Evolutionary conservation across 179 eudicot genomes (phyloP), one percentile per base, ranked within the genome.

Genomic region (Patellifolia procumbens): DNA sequence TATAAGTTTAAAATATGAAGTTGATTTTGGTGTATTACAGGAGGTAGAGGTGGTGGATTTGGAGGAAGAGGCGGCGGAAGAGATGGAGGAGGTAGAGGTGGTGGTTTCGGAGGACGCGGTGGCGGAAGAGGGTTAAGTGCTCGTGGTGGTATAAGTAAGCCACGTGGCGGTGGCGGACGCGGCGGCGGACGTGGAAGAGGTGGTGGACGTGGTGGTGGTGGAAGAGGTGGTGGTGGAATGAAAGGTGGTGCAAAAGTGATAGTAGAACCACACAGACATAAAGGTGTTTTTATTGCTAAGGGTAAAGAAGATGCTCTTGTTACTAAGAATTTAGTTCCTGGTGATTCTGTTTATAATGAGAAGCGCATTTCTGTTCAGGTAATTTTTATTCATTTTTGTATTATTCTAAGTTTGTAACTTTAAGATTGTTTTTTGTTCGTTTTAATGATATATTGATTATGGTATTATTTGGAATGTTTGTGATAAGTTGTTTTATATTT

Each of bases 261-360:
- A 12, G 94, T 94, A 7, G 93, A 88, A 79, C 92, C 88, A 4
- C 98, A 94, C 42, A 91, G 96, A 72, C 98, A 94, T 20, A 86
- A 87, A 46, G 98, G 97, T 10, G 92, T 94, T 12, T 94, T 94
- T 53, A 82, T 94, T 85, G 97, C 95, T 0, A 91, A 90, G 90
- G 98, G 97, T 1, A 93, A 93, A 71, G 93, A 93, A 48, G 95
- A 93, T 86, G 98, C 94, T 5, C 90, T 93, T 69, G 89, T 89
- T 26, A 91, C 98, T 0, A 91, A 85, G 86, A 93, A 93, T 56
- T 58, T 90, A 92, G 97, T 90, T 11, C 91, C 98, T 64, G 98
- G 98, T 2, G 97, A 89, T 71, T 88, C 97, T 65, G 98, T 92
- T 45, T 93, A 91, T 53, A 91, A 89, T 64, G 98, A 92, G 88